These are phyloP conservation scores for Puccinia hordei DNA, from an alignment of 1,284 basidiomycete genomes.

Conservation along the genomic window DNA sequence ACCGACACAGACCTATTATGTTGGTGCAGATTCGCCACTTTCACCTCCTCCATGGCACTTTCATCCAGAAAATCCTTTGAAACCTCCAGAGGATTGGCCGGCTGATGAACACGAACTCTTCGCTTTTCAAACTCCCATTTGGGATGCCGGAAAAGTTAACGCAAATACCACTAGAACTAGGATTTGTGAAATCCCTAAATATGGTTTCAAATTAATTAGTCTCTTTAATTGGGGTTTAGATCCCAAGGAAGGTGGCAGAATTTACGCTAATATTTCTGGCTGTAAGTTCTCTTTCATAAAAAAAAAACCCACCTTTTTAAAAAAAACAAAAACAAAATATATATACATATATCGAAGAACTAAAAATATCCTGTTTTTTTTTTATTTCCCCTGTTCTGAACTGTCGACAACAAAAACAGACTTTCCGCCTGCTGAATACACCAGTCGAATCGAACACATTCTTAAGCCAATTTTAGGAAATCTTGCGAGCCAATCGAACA, in stretches of 20 bases:
- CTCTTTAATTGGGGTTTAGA: conserved; percentile 36
- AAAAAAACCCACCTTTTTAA: no score
- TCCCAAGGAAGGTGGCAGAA: conserved; percentile 32
- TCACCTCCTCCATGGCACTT: conserved; percentile 37
- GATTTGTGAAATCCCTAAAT: conserved; percentile 45
- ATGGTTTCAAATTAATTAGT: conserved; percentile 34
- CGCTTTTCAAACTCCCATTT: conserved; percentile 23
- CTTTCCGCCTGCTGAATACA: conserved; percentile 20
- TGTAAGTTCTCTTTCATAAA: no score
- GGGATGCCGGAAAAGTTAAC: conserved; percentile 40
- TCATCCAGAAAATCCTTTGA: conserved; percentile 7
- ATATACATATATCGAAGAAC: no score
- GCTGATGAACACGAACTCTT: conserved; percentile 25
- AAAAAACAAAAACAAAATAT: no score
- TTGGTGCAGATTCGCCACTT: conserved; percentile 29
- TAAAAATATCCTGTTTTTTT: no score
- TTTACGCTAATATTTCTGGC: conserved; percentile 41
- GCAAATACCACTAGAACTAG: conserved; percentile 39
- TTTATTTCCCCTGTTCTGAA: no score
- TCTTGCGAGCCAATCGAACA: neutral
- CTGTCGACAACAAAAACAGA: no score
- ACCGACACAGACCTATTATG: conserved; percentile 31
- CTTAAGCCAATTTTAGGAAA: conserved; percentile 32
- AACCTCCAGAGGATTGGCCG: conserved; percentile 34
- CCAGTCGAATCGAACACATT: conserved; percentile 26